Evolutionary conservation across 1,139 yeast species (phyloP), one percentile per base, ranked within the genome.

Genomic region (Taiozyma onychis): DNA sequence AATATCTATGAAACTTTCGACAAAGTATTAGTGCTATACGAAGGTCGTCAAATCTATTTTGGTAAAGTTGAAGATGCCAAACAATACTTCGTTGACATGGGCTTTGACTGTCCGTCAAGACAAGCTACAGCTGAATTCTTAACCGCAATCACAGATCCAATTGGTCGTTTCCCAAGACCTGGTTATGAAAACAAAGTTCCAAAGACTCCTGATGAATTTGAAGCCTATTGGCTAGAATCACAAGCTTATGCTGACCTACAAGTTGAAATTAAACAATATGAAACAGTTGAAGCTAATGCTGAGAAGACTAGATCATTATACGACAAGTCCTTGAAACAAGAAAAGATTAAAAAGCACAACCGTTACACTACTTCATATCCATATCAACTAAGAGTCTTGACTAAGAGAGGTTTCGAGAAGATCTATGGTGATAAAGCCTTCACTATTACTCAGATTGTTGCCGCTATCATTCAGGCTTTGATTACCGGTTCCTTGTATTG

Each of bases 181-280:
- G 86, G 86, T 2, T 77, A 55, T 57, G 95, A 86, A 62, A 58
- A 71, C 49, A 73, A 68, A 51, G 90, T 83, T 30, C 96, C 96
- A 37, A 71, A 77, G 53, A 81, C 88, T 4, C 78, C 91, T 1
- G 74, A 71, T 45, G 95, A 88, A 60, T 87, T 87, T 61, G 85
- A 81, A 55, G 67, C 67, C 3, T 75, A 75, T 61, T 88, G 95
- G 95, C 70, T 70, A 53, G 67, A 71, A n/a, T 83, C 91, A 2
- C 71, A 73, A 1, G 80, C 81, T 48, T 80, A 74, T 60, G 56
- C 65, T 11, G 63, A 64, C 61, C 45, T 56, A 69, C 74, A 41
- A 35, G 68, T 67, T 22, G 82, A 80, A 43, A 80, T 81, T 58
- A 74, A 70, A 48, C 54, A 56, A 2, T 75, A 74, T 57, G 83